phyloP scores from a whole-genome alignment of 2,329 filamentous ascomycete species.

The Gnomoniopsis smithogilvyi region DNA sequence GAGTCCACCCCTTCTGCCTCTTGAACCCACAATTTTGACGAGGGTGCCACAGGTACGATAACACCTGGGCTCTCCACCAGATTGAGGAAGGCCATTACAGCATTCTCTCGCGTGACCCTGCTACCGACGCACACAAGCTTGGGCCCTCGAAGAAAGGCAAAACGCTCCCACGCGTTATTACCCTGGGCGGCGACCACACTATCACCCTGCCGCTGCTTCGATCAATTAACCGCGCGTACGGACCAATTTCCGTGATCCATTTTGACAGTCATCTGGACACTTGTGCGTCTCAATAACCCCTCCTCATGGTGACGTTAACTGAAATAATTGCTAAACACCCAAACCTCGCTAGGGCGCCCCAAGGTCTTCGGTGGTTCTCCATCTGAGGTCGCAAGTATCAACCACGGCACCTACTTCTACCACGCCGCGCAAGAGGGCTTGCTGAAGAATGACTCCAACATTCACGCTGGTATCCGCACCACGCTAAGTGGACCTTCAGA shows the following conservation, averaged over 20 bases:
- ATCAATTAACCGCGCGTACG: constrained; percentile 59
- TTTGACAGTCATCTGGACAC: constrained; percentile 66
- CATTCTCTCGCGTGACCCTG: constrained; percentile 67
- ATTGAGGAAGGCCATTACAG: constrained; percentile 82
- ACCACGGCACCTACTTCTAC: constrained; percentile 89
- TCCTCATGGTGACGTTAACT: not conserved
- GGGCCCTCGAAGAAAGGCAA: constrained; percentile 70
- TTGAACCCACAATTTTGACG: not conserved
- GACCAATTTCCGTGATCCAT: constrained; percentile 59
- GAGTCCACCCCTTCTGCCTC: not conserved
- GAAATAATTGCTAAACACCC: not conserved
- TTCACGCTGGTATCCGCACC: constrained; percentile 83
- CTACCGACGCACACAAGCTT: constrained; percentile 62
- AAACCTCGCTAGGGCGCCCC: constrained; percentile 56
- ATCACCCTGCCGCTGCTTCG: constrained; percentile 59
- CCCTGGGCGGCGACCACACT: constrained; percentile 64
- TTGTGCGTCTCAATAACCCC: constrained; percentile 38
- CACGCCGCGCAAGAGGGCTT: constrained; percentile 76
- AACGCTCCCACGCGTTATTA: constrained; percentile 78
- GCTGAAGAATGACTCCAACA: constrained; percentile 77
- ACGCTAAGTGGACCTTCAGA: constrained; percentile 75
- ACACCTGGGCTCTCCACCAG: constrained; percentile 75
- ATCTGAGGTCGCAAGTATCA: constrained; percentile 71
- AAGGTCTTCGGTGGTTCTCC: constrained; percentile 85
- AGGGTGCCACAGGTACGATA: constrained; percentile 63